Evolutionary conservation across 1,284 basidiomycete species (phyloP).

Genomic region (Malassezia obtusa): DNA sequence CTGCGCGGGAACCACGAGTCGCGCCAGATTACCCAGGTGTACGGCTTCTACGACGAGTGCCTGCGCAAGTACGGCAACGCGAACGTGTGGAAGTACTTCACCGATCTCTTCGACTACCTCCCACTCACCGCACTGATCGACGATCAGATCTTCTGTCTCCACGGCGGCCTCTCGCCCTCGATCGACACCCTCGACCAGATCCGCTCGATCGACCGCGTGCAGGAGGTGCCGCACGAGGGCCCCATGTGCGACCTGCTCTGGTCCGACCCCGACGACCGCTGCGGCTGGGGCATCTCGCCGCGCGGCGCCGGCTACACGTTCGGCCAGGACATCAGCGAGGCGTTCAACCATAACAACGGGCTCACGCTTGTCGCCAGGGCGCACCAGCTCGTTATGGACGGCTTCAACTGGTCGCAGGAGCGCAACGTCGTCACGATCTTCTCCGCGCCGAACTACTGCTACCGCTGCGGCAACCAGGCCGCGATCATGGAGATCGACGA

Average conservation of each 20-base stretch:
- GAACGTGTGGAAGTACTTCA: slow-evolving; percentile 99
- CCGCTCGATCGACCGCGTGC: slow-evolving; percentile 92
- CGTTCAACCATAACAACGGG: slow-evolving; percentile 98
- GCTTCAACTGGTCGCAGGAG: slow-evolving; percentile 95
- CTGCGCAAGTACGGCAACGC: slow-evolving; percentile 98
- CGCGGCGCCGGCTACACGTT: slow-evolving; percentile 98
- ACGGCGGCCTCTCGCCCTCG: slow-evolving; percentile 94
- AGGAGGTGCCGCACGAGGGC: slow-evolving; percentile 97
- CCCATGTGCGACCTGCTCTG: slow-evolving; percentile 98
- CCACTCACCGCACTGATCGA: slow-evolving; percentile 95
- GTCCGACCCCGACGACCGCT: slow-evolving; percentile 98
- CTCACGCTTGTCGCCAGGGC: slow-evolving; percentile 68
- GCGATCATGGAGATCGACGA: slow-evolving; percentile 99
- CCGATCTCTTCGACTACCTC: slow-evolving; percentile 95
- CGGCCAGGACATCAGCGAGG: slow-evolving; percentile 95
- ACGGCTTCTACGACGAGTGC: slow-evolving; percentile 99
- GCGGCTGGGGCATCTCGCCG: slow-evolving; percentile 98
- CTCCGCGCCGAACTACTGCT: slow-evolving; percentile 81
- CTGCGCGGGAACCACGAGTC: slow-evolving; percentile 97
- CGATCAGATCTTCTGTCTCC: slow-evolving; percentile 97
- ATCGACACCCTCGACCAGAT: slow-evolving; percentile 99
- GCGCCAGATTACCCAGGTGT: slow-evolving; percentile 98
- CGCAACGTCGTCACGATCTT: slow-evolving; percentile 99
- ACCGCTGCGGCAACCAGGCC: slow-evolving; percentile 97
- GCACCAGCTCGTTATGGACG: slow-evolving; percentile 80